These are phyloP conservation scores for Ceratobasidium sp. DNA, from an alignment of 1,284 basidiomycete species.

Conservation along the genomic window DNA sequence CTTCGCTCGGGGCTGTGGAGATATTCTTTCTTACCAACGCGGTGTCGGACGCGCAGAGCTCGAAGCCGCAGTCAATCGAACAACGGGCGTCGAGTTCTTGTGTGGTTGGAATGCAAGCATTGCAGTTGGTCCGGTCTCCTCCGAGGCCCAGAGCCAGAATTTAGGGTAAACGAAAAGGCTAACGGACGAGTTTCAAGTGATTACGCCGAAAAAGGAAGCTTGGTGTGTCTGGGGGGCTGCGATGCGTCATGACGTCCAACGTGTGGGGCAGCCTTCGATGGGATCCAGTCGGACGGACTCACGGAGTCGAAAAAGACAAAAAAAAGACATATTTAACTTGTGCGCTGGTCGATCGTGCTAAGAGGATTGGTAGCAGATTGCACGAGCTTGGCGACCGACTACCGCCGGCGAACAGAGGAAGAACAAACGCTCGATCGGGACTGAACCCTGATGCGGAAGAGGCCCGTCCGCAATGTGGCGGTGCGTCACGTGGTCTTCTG, in stretches of 20 bases:
- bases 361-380: background rate
- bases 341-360: background rate
- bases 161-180: no score
- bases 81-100: background rate
- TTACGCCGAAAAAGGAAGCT: background rate
- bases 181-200: no score
- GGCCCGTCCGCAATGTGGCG: background rate
- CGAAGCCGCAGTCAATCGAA: slow-evolving; percentile 27
- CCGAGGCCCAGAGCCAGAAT: no score
- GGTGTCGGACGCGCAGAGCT: background rate
- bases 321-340: background rate
- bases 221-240: background rate
- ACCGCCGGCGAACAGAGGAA: background rate
- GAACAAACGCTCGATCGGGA: background rate
- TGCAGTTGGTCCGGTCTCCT: background rate
- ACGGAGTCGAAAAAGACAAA: no score
- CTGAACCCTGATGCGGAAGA: background rate
- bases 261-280: no score
- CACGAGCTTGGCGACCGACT: background rate
- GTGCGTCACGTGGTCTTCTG: background rate
- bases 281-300: background rate
- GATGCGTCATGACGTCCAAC: background rate
- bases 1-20: background rate
- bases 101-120: background rate
- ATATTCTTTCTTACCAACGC: background rate